phyloP scores from a whole-genome alignment of 345 rosid species.

The Euphorbia tirucalli region DNA sequence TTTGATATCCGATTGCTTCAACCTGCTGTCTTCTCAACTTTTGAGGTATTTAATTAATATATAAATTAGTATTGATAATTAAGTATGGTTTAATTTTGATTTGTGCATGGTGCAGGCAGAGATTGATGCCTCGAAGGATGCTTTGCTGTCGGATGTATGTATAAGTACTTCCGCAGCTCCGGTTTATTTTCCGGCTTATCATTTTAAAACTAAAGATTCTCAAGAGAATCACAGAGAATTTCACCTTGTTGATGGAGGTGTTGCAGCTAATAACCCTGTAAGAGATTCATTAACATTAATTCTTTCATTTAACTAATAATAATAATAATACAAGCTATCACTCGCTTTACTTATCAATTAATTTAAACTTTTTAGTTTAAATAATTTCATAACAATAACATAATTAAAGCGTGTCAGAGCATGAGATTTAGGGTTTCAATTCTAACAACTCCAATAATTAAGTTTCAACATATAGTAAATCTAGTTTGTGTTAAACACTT shows the following conservation, averaged over 20 bases:
- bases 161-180: conserved; percentile 24
- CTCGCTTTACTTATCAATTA: too few species aligned
- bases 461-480: too few species aligned
- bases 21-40: conserved; percentile 19
- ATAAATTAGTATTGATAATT: neutral
- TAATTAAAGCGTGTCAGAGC: too few species aligned
- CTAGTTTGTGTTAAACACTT: too few species aligned
- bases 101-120: conserved; percentile 10
- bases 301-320: too few species aligned
- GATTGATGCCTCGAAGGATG: conserved; percentile 22
- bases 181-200: conserved; percentile 15
- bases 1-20: conserved; percentile 24
- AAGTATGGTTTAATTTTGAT: neutral
- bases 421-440: too few species aligned
- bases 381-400: too few species aligned
- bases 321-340: too few species aligned
- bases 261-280: conserved; percentile 31
- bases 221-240: conserved; percentile 21
- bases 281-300: too few species aligned
- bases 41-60: conserved; percentile 6
- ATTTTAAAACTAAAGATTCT: conserved; percentile 16
- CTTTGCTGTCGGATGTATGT: conserved; percentile 19
- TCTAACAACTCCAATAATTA: too few species aligned
- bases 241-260: conserved; percentile 23
- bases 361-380: too few species aligned